These are phyloP conservation scores for Actinomucor elegans DNA, from an alignment of 371 early-diverging fungal species.

Conservation along the genomic window DNA sequence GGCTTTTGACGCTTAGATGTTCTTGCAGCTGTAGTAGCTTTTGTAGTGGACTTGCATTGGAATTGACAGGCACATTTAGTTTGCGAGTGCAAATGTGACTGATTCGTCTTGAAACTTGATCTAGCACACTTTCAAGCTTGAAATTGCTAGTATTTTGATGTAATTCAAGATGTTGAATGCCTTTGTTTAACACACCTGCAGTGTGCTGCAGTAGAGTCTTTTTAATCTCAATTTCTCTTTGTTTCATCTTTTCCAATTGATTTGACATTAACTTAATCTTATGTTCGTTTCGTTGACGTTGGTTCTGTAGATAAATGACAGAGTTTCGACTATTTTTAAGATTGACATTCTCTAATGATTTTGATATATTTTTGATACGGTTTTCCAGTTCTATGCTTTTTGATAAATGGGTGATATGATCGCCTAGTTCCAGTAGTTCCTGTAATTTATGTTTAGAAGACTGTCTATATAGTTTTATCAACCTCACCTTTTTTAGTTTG, in stretches of 20 bases:
- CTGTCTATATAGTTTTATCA: not conserved
- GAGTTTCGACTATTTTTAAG: conserved; percentile 27
- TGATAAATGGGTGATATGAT: conserved; percentile 13
- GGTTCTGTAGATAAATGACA: conserved; percentile 11
- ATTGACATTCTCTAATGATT: conserved; percentile 45
- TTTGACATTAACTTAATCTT: conserved; percentile 67
- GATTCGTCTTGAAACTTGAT: conserved; percentile 1
- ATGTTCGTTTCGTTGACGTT: conserved; percentile 43
- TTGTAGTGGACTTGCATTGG: conserved; percentile 3
- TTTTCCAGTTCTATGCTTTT: conserved; percentile 26
- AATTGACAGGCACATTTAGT: no score
- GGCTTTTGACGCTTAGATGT: no score
- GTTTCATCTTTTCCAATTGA: conserved; percentile 61
- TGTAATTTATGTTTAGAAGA: conserved; percentile 1
- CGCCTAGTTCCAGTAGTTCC: conserved; percentile 19
- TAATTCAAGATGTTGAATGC: conserved; percentile 27
- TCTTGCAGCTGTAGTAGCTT: conserved; percentile 6
- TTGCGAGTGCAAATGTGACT: no score
- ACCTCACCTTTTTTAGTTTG: conserved; percentile 48
- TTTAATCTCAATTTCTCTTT: conserved; percentile 60
- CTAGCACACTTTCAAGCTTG: no score
- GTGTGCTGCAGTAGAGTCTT: conserved; percentile 67
- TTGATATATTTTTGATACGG: conserved; percentile 31
- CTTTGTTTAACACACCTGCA: conserved; percentile 56
- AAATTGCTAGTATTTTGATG: no score